Evolutionary conservation across 2,329 filamentous ascomycete genomes (phyloP), one percentile per base, ranked within the genome.

Genomic region (Cytospora schulzeri): DNA sequence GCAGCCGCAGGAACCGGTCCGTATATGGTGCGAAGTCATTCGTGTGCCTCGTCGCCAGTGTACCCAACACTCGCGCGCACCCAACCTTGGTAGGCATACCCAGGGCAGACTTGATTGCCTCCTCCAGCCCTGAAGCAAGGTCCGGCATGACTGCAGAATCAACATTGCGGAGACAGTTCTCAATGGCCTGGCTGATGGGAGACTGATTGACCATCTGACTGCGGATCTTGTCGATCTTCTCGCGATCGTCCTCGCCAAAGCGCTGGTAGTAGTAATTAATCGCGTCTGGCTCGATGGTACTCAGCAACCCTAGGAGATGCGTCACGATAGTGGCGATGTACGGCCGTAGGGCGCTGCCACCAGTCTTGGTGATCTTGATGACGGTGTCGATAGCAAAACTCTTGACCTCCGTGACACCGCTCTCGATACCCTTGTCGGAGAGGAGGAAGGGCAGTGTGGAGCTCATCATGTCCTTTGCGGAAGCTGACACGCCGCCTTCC

Each of bases 1-100:
- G 84, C 12, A 93, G 75, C 68, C 88, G 89, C 58, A 97, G 80
- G 71, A 97, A 93, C 11, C 84, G 81, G 67, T 91, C 86, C 15
- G 91, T 89, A 71, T 93, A 88, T 0, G 91, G 88, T 45, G 84
- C 85, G 75, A 97, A 91, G 33, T 93, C 81, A 45, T 88, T 83
- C 41, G 85, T 87, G 68, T 94, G 91, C 15, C 92, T 87, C 58
- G 93, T 94, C 58, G 92, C 91, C 9, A 99, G 83, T 0, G 92
- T 93, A 9, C 91, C 90, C 35, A 99, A 82, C 2, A 97, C 88
- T 62, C 92, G 87, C 68, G 90, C 91, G 72, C 93, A 96, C 45
- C 93, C 95, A 56, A 98, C 90, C 79, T 98, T 98, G 0, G 93
- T 96, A 2, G 94, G 94, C 77, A 98, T 88, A 1, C 93, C 94